phyloP scores from a whole-genome alignment of 2,329 filamentous ascomycete species.

The Botryosphaeria agaves region DNA sequence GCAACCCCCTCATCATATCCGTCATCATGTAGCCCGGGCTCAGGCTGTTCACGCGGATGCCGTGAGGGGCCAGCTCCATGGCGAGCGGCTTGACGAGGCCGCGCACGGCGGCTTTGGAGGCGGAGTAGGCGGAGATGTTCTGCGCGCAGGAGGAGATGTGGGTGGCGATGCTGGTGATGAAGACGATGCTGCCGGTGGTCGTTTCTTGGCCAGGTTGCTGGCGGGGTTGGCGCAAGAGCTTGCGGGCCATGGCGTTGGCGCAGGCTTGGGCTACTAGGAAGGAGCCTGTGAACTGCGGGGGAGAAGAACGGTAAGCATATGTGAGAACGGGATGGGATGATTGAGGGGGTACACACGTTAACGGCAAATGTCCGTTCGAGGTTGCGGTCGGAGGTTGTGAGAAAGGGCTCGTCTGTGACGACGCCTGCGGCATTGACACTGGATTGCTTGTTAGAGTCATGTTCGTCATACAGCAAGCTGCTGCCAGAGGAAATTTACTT shows the following conservation, averaged over 20 bases:
- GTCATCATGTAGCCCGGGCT: constrained; percentile 14
- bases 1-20: constrained; percentile 7
- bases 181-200: constrained; percentile 14
- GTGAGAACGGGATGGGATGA: no score
- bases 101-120: constrained; percentile 12
- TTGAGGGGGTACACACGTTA: no score
- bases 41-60: constrained; percentile 15
- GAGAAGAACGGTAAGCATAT: constrained; percentile 4
- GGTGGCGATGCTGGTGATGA: constrained; percentile 17
- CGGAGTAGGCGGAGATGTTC: constrained; percentile 15
- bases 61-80: constrained; percentile 6
- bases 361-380: constrained; percentile 7
- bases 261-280: constrained; percentile 14
- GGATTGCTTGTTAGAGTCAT: background rate
- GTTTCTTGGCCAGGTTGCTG: constrained; percentile 3
- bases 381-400: constrained; percentile 9
- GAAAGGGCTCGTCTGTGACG: constrained; percentile 11
- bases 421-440: constrained; percentile 12
- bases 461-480: no score
- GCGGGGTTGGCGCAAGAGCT: constrained; percentile 4
- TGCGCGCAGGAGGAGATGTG: constrained; percentile 15
- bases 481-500: no score
- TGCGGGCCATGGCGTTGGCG: constrained; percentile 9
- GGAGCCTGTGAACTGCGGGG: constrained; percentile 3
- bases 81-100: constrained; percentile 11